Base-by-base conservation (phyloP, 148 eudicot species). In the Rhododendron vialii region DNA sequence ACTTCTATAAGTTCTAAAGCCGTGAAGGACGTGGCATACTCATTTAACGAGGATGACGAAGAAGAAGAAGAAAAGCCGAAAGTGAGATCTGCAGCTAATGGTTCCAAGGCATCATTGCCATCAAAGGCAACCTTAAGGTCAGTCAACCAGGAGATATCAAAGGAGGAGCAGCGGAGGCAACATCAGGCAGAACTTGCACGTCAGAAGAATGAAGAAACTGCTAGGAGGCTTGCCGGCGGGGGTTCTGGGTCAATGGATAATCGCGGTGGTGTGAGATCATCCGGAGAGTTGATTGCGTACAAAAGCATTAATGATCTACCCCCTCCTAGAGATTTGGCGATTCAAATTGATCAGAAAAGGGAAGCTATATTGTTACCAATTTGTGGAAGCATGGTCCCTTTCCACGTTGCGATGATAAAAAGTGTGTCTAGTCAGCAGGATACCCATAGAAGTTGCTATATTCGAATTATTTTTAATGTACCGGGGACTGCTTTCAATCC, bases 171-270 rank as follows among this genome's bases (percentile, higher is more conserved):
- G 1, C 86, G 94, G 76, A 88, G 95, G 86, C 93, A 89, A 85
- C 95, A 92, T 71, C 95, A 93, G 88, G 93, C 92, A 22, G 93
- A 93, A 88, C 93, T 93, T 83, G 95, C 95, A 18, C 93, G 93
- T 45, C 92, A 91, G 84, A 93, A 92, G 89, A 93, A 93, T 85
- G 95, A 93, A 89, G 95, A 93, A 87, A 93, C 93, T 78, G 95
- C 95, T 36, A 90, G 93, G 14, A 78, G 95, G 43, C 95, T 93
- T 84, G 95, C 93, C 17, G 95, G 95, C 9, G 90, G 86, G 28
- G 92, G 92, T 43, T 61, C 87, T 55, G 45, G 45, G 93, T 24
- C 85, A 12, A 82, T 82, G 5, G 91, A 41, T 41, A 41, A 6
- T 41, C 45, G 45, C 7, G 7, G 45, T 41, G 45, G 45, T 0